Percentiles rank a stretch among this genome's conserved stretches.
phyloP scores from a whole-genome alignment of 176 grass and related monocot species.

The Phoenix dactylifera region DNA sequence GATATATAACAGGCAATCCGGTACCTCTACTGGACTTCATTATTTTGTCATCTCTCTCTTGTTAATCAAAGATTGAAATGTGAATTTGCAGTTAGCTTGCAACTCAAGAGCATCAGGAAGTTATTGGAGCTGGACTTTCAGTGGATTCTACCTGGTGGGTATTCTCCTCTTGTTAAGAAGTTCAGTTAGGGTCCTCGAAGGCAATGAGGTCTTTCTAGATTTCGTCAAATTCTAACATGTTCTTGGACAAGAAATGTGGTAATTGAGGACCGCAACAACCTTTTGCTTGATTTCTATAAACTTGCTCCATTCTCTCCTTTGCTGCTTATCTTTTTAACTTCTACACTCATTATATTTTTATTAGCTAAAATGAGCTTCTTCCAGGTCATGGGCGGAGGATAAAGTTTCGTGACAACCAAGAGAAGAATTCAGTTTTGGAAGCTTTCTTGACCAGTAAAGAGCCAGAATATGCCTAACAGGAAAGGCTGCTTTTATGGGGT shows the following conservation, averaged over 20 bases:
- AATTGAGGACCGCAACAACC: not conserved
- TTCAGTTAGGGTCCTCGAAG: too few species aligned
- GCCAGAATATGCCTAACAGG: not conserved
- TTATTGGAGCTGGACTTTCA: conserved; percentile 45
- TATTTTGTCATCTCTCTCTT: not conserved
- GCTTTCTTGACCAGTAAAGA: conserved; percentile 19
- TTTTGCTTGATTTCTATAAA: conserved; percentile 6
- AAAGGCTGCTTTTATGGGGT: too few species aligned
- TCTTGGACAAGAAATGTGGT: not conserved
- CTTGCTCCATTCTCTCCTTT: not conserved
- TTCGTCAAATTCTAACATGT: not conserved
- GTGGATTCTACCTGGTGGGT: conserved; percentile 65
- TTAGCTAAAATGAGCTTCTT: not conserved
- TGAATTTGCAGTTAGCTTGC: conserved; percentile 45
- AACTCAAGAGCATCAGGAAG: conserved; percentile 65
- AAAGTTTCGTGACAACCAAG: conserved; percentile 19
- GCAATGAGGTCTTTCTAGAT: not conserved
- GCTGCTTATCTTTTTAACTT: not conserved
- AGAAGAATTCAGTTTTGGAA: conserved; percentile 35
- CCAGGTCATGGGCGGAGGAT: conserved; percentile 38
- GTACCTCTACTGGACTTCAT: conserved; percentile 20
- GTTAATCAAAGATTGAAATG: not conserved
- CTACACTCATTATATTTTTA: not conserved
- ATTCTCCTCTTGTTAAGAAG: not conserved
- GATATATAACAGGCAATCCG: conserved; percentile 68